Evolutionary conservation across 1,284 basidiomycete genomes (phyloP).

Genomic region (Microbotryum lychnidis-dioicae): DNA sequence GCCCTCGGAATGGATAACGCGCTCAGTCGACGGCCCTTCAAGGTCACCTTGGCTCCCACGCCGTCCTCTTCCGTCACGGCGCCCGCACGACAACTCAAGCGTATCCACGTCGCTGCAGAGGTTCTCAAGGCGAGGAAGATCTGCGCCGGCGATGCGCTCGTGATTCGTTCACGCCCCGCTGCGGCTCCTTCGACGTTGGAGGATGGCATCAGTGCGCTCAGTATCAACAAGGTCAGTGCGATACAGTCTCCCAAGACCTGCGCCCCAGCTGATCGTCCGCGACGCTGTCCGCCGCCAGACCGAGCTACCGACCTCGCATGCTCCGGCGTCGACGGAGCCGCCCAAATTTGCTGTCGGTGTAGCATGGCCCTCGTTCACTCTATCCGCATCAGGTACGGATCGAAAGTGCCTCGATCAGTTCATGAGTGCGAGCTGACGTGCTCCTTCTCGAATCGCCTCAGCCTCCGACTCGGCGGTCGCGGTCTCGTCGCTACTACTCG

Average conservation of each 20-base stretch:
- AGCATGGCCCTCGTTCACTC: constrained; percentile 36
- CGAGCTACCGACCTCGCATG: too few species aligned
- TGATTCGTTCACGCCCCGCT: constrained; percentile 43
- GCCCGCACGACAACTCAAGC: constrained; percentile 34
- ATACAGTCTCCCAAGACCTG: too few species aligned
- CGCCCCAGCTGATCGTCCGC: background rate
- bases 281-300: background rate
- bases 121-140: constrained; percentile 55
- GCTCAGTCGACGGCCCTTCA: too few species aligned
- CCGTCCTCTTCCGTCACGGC: too few species aligned
- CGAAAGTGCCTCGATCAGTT: background rate
- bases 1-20: too few species aligned
- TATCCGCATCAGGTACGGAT: constrained; percentile 21
- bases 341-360: constrained; percentile 30
- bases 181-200: constrained; percentile 5
- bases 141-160: constrained; percentile 61
- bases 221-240: constrained; percentile 19
- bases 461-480: constrained; percentile 21
- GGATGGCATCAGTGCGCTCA: constrained; percentile 16
- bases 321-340: too few species aligned
- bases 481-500: constrained; percentile 21
- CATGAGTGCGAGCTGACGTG: background rate
- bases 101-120: constrained; percentile 59
- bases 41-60: too few species aligned
- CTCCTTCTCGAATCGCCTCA: background rate